Base-by-base conservation (phyloP, 73 alveolate genomes). In the Effrenium voratum region DNA sequence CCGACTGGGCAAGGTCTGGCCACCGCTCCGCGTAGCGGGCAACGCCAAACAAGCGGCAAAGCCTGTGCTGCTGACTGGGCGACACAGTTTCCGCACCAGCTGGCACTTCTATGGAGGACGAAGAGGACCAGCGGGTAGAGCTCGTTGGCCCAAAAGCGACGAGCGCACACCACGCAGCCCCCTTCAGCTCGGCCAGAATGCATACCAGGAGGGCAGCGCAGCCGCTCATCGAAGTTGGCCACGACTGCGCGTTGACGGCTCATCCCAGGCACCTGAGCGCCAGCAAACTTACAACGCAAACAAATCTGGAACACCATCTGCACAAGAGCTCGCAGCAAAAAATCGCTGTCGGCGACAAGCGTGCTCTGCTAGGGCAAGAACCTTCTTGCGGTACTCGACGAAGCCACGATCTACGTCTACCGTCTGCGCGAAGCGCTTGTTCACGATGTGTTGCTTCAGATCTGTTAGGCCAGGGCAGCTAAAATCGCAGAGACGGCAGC, bases 351-450 rank as follows among this genome's bases (percentile, higher is more conserved):
- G 4, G 13, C 63, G 88, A 32, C 88, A 59, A 41, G 66, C 43
- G 40, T 32, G 46, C 36, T 10, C 66, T 19, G 40, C n/a, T 38
- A 77, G 8, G 5, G 55, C 88, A 10, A 73, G 52, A 10, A 73
- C 50, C 34, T 73, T 73, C 84, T 73, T 73, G 46, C 84, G 46
- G 50, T 73, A 77, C 36, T 77, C 88, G 63, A 77, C 88, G 55
- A 40, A 32, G 13, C 63, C 88, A 19, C 88, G 59, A 1, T 40
- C 55, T 22, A 32, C 46, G 28, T 36, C 44, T 34, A 43, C 4
- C 6, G 38, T 5, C 5, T 22, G 38, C 59, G 41, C 59, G 63
- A 8, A 52, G 24, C 41, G 88, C 0, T 10, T 43, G 44, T 22
- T 12, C 66, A 32, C 41, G 41, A 77, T 19, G 60, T 77, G 88